Base-by-base conservation (phyloP, 78 protist species). In the Speleostelium caveatum region DNA sequence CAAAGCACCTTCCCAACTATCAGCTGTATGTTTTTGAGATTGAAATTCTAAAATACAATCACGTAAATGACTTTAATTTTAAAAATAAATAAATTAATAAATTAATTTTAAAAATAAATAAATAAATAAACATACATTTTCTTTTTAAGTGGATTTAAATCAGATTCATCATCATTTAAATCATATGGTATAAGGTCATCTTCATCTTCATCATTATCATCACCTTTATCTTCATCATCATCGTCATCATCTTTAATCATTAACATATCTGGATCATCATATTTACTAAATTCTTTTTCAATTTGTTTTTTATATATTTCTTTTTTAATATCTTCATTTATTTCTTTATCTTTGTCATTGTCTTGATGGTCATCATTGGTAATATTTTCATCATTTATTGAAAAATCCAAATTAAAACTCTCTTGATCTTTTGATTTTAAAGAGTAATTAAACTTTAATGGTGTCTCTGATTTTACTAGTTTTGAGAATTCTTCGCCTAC, bases 91-190 rank as follows among this genome's bases (percentile, higher is more conserved):
- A 38, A 10, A 51, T 65, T 36, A 65, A 28, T 65, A 65, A 38
- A 33, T 38, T 39, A 38, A 6, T 65, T 3, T 10, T 65, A 33
- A 28, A 10, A 7, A 12, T 21, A 5, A 6, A 6, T 51, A 28
- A 38, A 19, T 36, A 2, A 45, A 12, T 21, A 39, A 4, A 45
- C 77, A 7, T 73, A 83, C 69, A 83, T 56, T 62, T 69, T 83
- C 66, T 69, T 83, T 61, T 69, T 67, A 30, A 67, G 41, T 16
- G n/a, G 8, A 12, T 83, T 83, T 61, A 83, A 45, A 83, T 83
- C 91, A 8, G 91, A 83, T 60, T 83, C 91, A 26, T 83, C 91
- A 83, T 83, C 91, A 24, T 83, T 72, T 33, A 83, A 45, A 69
- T 83, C 41, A 45, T 83, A 83, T 17, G 91, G 91, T 60, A 42